A percentile compares a stretch with the other conserved stretches of the same genome.
These are phyloP conservation scores for Colletotrichum salicis DNA, from an alignment of 2,329 filamentous ascomycete genomes.

Conservation along the genomic window DNA sequence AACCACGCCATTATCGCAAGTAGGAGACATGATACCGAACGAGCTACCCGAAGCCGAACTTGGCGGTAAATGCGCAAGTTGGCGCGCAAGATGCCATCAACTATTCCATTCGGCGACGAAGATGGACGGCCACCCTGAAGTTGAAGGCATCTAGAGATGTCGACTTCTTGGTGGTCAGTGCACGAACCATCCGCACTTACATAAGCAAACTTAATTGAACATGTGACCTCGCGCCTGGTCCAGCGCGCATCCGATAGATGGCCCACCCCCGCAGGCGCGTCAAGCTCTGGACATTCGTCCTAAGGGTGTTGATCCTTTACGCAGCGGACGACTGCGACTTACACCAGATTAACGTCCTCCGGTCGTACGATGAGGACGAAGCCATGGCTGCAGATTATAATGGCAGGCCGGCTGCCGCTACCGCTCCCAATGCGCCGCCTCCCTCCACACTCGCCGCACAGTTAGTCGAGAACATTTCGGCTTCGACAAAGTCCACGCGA, in stretches of 20 bases:
- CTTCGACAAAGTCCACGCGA: constrained; percentile 69
- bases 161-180: not conserved
- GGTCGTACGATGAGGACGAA: constrained; percentile 17
- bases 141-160: not conserved
- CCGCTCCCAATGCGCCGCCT: constrained; percentile 58
- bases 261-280: constrained; percentile 16
- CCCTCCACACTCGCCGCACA: constrained; percentile 90
- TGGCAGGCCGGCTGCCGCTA: constrained; percentile 30
- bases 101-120: not conserved
- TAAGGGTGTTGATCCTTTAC: not conserved
- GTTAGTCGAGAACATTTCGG: constrained; percentile 82
- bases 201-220: not conserved
- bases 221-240: constrained; percentile 30
- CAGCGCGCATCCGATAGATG: constrained; percentile 1
- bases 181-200: not conserved
- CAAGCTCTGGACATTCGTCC: not conserved
- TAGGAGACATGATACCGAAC: not conserved
- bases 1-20: not conserved
- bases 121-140: constrained; percentile 8
- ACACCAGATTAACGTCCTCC: not conserved
- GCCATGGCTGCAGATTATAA: constrained; percentile 31
- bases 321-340: not conserved
- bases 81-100: constrained; percentile 11
- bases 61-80: not conserved
- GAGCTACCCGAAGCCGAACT: not conserved